Conservation (phyloP, 345 rosid species). For the Euphorbia tirucalli region DNA sequence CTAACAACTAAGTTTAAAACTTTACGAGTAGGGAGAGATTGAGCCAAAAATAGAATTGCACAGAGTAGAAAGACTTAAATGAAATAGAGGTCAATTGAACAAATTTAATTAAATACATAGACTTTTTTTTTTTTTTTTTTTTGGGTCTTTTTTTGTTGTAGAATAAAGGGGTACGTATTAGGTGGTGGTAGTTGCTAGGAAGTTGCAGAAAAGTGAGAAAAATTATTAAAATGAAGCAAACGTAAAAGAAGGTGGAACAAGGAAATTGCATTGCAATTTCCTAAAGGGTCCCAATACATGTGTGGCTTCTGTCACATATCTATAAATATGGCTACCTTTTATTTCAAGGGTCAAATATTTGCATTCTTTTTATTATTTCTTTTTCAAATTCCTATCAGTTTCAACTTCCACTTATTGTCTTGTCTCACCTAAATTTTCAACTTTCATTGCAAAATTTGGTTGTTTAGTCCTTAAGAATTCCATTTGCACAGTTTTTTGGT, state of each 20-base stretch:
- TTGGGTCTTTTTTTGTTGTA: background rate
- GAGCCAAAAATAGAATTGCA: too few relatives aligned
- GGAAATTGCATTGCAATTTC: conserved; percentile 40
- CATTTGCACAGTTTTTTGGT: too few relatives aligned
- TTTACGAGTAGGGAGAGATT: too few relatives aligned
- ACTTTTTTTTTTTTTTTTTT: too few relatives aligned
- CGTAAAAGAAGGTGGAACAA: background rate
- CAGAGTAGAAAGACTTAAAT: too few relatives aligned
- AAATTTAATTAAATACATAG: too few relatives aligned
- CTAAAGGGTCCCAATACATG: conserved; percentile 12
- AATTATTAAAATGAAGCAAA: background rate
- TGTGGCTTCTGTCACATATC: background rate
- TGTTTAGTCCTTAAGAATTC: too few relatives aligned
- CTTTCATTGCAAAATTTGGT: too few relatives aligned
- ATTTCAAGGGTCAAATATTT: background rate
- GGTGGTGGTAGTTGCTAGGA: background rate
- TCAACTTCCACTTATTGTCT: background rate
- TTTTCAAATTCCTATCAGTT: background rate
- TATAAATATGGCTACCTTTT: background rate
- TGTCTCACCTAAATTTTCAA: background rate
- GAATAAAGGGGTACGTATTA: background rate
- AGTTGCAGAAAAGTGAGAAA: background rate
- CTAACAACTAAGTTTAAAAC: too few relatives aligned
- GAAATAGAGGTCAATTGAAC: too few relatives aligned
- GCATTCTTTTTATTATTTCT: background rate